Base-by-base conservation (phyloP, 2,329 filamentous ascomycete genomes). In the Xylaria sp. region DNA sequence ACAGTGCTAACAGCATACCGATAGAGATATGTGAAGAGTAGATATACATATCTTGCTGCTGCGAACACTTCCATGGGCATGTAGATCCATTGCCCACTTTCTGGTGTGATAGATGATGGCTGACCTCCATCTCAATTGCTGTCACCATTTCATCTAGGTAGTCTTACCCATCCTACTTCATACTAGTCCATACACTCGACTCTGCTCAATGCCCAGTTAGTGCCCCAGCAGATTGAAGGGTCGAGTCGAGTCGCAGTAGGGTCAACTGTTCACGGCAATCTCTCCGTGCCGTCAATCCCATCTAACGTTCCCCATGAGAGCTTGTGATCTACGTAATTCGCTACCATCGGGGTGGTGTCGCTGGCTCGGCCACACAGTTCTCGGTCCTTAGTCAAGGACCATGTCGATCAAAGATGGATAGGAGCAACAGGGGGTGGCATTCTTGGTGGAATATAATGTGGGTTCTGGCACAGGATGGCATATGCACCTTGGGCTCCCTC, bases 401-500 rank as follows among this genome's bases (percentile, higher is more conserved):
- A 55, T n/a, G 51, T 42, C 53, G 57, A 55, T 64, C 53, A 17
- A 50, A 61, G 40, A 40, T 37, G 61, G 52, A 57, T 47, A 59
- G 15, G 42, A 57, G 57, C 46, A 53, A 45, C 61, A 64, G 51
- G 56, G 55, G 52, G 11, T 9, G 28, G 28, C 28, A 31, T 31
- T 5, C 28, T 9, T 5, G 4, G 28, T 31, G n/a, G n/a, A n/a
- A 31, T 9, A 4, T 31, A 31, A 31, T 31, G n/a, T n/a, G n/a
- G n/a, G n/a, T n/a, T n/a, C n/a, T n/a, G n/a, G n/a, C n/a, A n/a
- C n/a, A n/a, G n/a, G 28, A 31, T 31, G 28, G 28, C 37, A n/a
- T 35, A 55, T 49, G 31, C 25, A 42, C 47, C 45, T 51, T 45
- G 49, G 15, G 28, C 4, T 46, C 52, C 23, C 17, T 23, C 12